Evolutionary conservation across 148 eudicot species (phyloP), one percentile per base, ranked within the genome.

Genomic region (Chenopodium album): DNA sequence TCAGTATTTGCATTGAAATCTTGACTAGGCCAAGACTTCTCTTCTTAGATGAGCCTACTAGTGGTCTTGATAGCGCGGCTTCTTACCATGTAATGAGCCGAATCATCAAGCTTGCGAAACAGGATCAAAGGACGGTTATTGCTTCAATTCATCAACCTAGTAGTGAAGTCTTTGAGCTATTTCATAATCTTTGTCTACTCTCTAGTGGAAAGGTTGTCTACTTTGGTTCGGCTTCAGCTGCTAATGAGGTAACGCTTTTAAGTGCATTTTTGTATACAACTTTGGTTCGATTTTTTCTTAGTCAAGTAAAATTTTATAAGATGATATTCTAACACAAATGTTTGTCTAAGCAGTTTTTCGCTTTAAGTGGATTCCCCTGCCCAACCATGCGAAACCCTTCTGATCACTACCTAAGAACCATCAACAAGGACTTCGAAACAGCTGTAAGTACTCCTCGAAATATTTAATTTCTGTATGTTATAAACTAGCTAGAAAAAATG

Each of bases 21-120:
- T 73, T 94, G 9, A 92, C 91, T 0, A 85, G 84, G 56, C 98
- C 98, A 0, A 86, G 79, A 48, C 92, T 92, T 16, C 89, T 94
- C n/a, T 91, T 94, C 78, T 87, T 94, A 2, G 97, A 92, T 37
- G 97, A 94, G 86, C 98, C 97, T 1, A 94, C 98, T 0, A 94
- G 97, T 62, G 98, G 98, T 3, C 88, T 94, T 73, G 98, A 94
- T 54, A 94, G 90, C 67, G 96, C 98, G 0, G 96, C 98, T 0
- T 91, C 98, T 2, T 94, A 90, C 86, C 87, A 89, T 83, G 98
- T 94, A 67, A 87, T 94, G 85, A 91, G 84, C 14, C 78, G 88
- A 6, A 84, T 91, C 69, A 78, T 85, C 12, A 80, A 80, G 8
- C 88, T 88, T 22, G 91, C 85, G 26, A 76, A 75, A 20, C 82